phyloP scores from a whole-genome alignment of 805 yeast species.

The Sugiyamaella chiloensis region DNA sequence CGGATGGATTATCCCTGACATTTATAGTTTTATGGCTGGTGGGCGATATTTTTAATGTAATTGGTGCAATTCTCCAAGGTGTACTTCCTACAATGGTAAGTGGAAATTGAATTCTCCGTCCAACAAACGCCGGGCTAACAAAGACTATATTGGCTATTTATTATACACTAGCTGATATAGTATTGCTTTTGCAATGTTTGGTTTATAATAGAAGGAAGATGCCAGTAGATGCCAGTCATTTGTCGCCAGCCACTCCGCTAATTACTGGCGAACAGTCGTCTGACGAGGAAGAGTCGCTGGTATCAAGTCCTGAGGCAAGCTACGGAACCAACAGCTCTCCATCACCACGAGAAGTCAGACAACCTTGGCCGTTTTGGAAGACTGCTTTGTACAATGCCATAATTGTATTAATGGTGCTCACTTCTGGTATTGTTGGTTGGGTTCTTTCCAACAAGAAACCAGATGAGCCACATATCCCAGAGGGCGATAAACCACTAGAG shows the following conservation, averaged over 20 bases:
- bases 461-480: slow-evolving; percentile 32
- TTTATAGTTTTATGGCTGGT: slow-evolving; percentile 88
- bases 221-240: slow-evolving; percentile 66
- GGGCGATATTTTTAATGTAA: slow-evolving; percentile 90
- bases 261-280: slow-evolving; percentile 52
- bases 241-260: slow-evolving; percentile 86
- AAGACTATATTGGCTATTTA: slow-evolving; percentile 78
- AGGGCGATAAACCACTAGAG: slow-evolving; percentile 40
- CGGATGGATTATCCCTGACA: slow-evolving; percentile 84
- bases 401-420: slow-evolving; percentile 63
- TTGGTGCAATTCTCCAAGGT: slow-evolving; percentile 87
- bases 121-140: background rate
- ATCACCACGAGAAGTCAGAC: slow-evolving; percentile 10
- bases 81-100: slow-evolving; percentile 83
- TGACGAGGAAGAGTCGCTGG: slow-evolving; percentile 19
- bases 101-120: background rate
- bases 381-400: slow-evolving; percentile 32
- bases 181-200: slow-evolving; percentile 78
- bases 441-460: slow-evolving; percentile 51
- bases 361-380: slow-evolving; percentile 20
- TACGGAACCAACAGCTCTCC: background rate
- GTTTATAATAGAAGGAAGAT: slow-evolving; percentile 61
- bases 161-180: slow-evolving; percentile 87
- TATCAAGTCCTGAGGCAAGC: slow-evolving; percentile 2
- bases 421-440: slow-evolving; percentile 89